Evolutionary conservation across 305 asterid species (phyloP), one percentile per base, ranked within the genome.

Genomic region (Stenogyne calaminthoides): DNA sequence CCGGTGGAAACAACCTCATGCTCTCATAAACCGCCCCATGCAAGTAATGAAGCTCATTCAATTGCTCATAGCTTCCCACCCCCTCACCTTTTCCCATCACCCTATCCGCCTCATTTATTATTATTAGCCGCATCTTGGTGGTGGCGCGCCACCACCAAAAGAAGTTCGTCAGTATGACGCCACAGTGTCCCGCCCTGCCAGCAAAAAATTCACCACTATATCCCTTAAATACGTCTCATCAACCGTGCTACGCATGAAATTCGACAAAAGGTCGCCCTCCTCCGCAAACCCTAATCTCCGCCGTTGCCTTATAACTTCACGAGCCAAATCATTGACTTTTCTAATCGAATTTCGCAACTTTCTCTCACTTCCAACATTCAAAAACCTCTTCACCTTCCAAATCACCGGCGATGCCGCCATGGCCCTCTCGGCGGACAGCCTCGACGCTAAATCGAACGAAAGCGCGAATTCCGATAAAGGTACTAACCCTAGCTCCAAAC

Each of bases 151-250:
- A 86, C 72, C 16, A 83, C 84, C 79, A 70, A 74, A 88, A 86
- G 52, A 90, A 88, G 22, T 87, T 83, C 4, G 94, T 86, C 56
- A 90, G 74, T 25, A 91, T 83, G 92, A 90, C 0, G 91, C 87
- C 14, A 90, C 74, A 9, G 89, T 83, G 80, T 89, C 96, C 0
- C 91, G 84, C 22, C 96, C 93, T 0, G 96, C 96, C 10, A 89
- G 55, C 1, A 39, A n/a, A n/a, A 89, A 89, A 63, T 90, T 89
- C 25, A 89, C 68, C 19, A 89, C 77, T 25, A 88, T 84, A 59
- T 89, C 96, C 49, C 92, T 66, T 0, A 89, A 62, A 60, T 80
- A 89, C 0, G 9, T 80, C 6, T 88, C 93, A 46, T 89, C 96
- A 15, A 20, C 62, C 11, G 71, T 58, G 3, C 69, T 71, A 2